Base-by-base conservation (phyloP, 2,329 filamentous ascomycete species). In the Trichoderma sp. region DNA sequence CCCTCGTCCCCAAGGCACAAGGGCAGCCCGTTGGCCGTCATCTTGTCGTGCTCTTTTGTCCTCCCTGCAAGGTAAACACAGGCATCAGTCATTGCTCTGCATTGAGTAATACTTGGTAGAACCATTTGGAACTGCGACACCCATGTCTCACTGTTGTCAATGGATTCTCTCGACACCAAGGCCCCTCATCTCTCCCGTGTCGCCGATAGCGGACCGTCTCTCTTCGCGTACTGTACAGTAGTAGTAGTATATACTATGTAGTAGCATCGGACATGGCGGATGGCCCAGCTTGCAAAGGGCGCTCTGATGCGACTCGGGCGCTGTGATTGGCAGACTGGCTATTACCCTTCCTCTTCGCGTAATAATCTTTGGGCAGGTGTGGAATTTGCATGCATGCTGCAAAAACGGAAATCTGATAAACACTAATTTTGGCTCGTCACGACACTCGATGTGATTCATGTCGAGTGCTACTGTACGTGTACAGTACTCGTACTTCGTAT, bases 261-360 rank as follows among this genome's bases (percentile, higher is more conserved):
- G 64, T 52, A 54, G 35, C 64, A 52, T 52, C 63, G 53, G 63
- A 48, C 63, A 48, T 29, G 10, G 34, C 63, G 63, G 53, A 57
- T 27, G 12, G 9, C 19, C 42, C 42, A 42, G 52, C 42, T 58
- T 13, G 35, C 22, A 32, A 45, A 64, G 61, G 61, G 50, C 35
- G 63, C 63, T 54, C 17, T 53, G 12, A 64, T 64, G 60, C 52
- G 37, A 57, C 27, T 29, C 27, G 50, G 37, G 32, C 29, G 25
- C 54, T 32, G 35, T 61, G 56, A 68, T 68, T 68, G 60, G 59
- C 39, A 58, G 39, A 37, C 27, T 52, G 45, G 29, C 50, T 48
- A 66, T 68, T 68, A 66, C 67, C 45, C 67, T 66, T 60, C 67
- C 45, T 39, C 67, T 68, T 68, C 56, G 56, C 67, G 67, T 66